These are phyloP conservation scores for Jimgerdemannia flammicorona DNA, from an alignment of 192 early-diverging fungal species.

Conservation along the genomic window DNA sequence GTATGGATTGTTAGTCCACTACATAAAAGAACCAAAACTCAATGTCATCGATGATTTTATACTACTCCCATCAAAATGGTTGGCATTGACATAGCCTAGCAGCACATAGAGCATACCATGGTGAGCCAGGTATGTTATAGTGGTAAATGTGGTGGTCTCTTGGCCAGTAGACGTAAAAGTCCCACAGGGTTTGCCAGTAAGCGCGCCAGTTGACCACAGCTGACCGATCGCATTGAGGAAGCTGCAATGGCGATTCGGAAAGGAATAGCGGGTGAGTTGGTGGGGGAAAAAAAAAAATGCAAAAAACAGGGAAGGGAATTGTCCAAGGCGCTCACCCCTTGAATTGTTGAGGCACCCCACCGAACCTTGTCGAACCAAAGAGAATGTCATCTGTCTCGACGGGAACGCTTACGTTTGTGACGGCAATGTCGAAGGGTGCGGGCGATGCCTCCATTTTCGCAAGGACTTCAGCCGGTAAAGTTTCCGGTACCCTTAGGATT, in stretches of 20 bases:
- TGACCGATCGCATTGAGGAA: conserved; percentile 15
- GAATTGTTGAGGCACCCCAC: conserved; percentile 67
- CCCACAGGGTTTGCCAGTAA: conserved; percentile 69
- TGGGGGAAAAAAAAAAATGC: too few relatives aligned
- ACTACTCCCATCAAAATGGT: conserved; percentile 46
- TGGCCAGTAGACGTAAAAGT: conserved; percentile 79
- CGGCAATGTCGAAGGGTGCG: conserved; percentile 35
- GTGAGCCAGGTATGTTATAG: conserved; percentile 64
- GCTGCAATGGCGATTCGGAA: not conserved
- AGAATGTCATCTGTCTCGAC: conserved; percentile 47
- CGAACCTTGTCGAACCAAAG: conserved; percentile 67
- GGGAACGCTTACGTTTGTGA: conserved; percentile 27
- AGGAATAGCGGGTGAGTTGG: too few relatives aligned
- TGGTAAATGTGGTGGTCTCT: conserved; percentile 63
- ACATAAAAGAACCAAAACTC: conserved; percentile 16
- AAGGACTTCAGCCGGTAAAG: conserved; percentile 50
- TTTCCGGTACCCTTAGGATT: conserved; percentile 55
- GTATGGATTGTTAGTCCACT: too few relatives aligned
- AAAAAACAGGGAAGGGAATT: too few relatives aligned
- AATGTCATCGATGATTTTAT: conserved; percentile 46
- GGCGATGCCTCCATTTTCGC: conserved; percentile 48
- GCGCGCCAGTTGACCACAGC: conserved; percentile 43
- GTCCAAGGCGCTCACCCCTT: conserved; percentile 24
- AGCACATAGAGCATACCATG: conserved; percentile 79
- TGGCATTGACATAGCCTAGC: conserved; percentile 47